A percentile compares a stretch with the other conserved stretches of the same genome.
Evolutionary conservation across 2,329 filamentous ascomycete genomes (phyloP).

Genomic region (Teratosphaeria pseudoeucalypti): DNA sequence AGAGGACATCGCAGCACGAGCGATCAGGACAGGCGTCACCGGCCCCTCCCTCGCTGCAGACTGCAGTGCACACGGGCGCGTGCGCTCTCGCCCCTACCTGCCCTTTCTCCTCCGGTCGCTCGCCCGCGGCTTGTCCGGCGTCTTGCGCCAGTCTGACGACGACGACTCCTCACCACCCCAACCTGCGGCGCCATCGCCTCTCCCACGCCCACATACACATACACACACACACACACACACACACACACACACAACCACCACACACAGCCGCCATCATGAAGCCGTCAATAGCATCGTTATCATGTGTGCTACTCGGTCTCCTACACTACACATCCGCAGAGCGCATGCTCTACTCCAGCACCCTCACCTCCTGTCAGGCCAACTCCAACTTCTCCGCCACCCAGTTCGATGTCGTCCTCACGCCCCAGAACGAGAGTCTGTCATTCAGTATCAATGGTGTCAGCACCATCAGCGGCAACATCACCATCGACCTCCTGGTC

Average conservation of each 20-base stretch:
- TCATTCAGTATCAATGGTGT: constrained; percentile 68
- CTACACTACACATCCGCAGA: constrained; percentile 46
- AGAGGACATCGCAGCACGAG: background rate
- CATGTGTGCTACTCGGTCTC: constrained; percentile 25
- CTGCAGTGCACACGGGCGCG: background rate
- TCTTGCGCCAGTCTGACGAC: background rate
- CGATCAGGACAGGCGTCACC: background rate
- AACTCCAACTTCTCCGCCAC: constrained; percentile 80
- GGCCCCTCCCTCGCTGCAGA: background rate
- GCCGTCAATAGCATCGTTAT: constrained; percentile 18
- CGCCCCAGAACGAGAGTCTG: constrained; percentile 62
- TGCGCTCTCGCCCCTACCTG: background rate
- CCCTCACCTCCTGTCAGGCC: constrained; percentile 73
- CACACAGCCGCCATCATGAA: constrained; percentile 11
- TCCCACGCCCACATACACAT: background rate
- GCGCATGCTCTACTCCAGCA: constrained; percentile 66
- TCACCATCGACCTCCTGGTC: constrained; percentile 65
- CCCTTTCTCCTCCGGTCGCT: background rate
- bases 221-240: constrained; percentile 3
- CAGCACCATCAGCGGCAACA: constrained; percentile 72
- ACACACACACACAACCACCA: background rate
- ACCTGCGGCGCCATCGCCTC: background rate
- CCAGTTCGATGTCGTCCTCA: constrained; percentile 76
- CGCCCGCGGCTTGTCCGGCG: background rate
- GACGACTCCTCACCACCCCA: background rate